Evolutionary conservation across 441 rosid genomes (phyloP).

Genomic region (Eutrema salsugineum): DNA sequence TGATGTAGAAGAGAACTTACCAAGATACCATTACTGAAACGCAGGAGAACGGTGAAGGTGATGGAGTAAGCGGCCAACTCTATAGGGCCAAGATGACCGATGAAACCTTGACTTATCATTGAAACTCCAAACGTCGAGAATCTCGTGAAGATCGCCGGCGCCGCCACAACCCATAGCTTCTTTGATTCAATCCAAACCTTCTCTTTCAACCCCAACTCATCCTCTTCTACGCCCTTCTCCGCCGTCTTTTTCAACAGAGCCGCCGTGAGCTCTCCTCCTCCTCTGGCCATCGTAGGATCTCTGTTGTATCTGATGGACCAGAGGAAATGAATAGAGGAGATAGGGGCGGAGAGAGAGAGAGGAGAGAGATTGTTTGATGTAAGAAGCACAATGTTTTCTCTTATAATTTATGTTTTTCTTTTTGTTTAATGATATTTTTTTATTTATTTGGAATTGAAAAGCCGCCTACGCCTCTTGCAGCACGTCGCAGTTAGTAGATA

Average conservation of each 20-base stretch:
- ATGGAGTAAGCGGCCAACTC: constrained; percentile 77
- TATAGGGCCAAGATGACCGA: constrained; percentile 65
- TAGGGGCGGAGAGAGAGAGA: background rate
- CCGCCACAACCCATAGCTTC: constrained; percentile 76
- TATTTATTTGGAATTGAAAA: background rate
- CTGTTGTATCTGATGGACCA: background rate
- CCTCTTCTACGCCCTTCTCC: constrained; percentile 7
- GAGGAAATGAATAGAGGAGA: background rate
- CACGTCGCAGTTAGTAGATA: background rate
- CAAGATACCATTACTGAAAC: constrained; percentile 69
- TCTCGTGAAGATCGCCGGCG: constrained; percentile 72
- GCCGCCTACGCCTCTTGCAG: constrained; percentile 20
- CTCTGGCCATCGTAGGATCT: constrained; percentile 20
- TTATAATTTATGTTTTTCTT: background rate
- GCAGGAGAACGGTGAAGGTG: constrained; percentile 56
- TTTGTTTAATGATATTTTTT: background rate
- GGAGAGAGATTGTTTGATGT: background rate
- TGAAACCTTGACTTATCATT: constrained; percentile 57
- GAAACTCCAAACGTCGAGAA: constrained; percentile 65
- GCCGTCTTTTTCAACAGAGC: constrained; percentile 30
- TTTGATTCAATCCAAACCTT: constrained; percentile 59
- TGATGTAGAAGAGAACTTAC: too few species aligned
- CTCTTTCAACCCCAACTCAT: constrained; percentile 30
- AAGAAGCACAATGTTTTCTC: background rate
- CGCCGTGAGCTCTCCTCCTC: constrained; percentile 32